Conservation (phyloP, 306 rosid genomes). For the Fragaria ananassa region DNA sequence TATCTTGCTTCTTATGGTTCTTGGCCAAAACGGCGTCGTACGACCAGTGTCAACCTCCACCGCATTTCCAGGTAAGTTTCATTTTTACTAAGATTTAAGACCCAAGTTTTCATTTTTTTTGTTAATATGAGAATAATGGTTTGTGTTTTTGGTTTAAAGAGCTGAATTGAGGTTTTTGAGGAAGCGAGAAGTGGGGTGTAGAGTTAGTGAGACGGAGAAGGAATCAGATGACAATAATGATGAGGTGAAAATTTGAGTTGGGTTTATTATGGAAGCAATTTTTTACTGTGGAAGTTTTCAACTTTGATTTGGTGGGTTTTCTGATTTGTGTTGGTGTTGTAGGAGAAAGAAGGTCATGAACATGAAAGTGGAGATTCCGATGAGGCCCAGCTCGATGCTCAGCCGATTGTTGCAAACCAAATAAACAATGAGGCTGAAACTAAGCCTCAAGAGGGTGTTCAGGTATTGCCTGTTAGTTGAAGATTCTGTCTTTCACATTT, state of each 20-base stretch:
- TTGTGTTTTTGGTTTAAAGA: neutral
- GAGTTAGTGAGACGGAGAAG: constrained; percentile 49
- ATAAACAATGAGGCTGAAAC: constrained; percentile 47
- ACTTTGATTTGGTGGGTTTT: constrained; percentile 5
- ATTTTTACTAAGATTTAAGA: neutral
- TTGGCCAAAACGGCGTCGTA: constrained; percentile 28
- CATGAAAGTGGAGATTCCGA: constrained; percentile 32
- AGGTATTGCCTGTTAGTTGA: constrained; percentile 33
- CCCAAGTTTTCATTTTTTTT: constrained; percentile 3
- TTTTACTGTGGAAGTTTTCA: neutral
- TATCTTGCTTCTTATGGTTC: constrained; percentile 27
- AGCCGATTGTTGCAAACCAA: constrained; percentile 43
- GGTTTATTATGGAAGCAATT: neutral
- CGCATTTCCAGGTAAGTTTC: constrained; percentile 40
- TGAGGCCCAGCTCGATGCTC: constrained; percentile 28
- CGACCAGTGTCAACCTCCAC: constrained; percentile 32
- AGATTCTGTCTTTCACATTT: neutral
- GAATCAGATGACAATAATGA: constrained; percentile 57
- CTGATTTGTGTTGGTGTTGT: constrained; percentile 18
- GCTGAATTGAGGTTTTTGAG: constrained; percentile 21
- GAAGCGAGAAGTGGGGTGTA: constrained; percentile 54
- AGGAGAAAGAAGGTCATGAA: constrained; percentile 56
- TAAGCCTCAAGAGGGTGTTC: constrained; percentile 41
- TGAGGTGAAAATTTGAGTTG: constrained; percentile 43
- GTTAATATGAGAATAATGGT: neutral